Conservation (phyloP, 2,329 filamentous ascomycete genomes). For the Aspergillus aculeatus region DNA sequence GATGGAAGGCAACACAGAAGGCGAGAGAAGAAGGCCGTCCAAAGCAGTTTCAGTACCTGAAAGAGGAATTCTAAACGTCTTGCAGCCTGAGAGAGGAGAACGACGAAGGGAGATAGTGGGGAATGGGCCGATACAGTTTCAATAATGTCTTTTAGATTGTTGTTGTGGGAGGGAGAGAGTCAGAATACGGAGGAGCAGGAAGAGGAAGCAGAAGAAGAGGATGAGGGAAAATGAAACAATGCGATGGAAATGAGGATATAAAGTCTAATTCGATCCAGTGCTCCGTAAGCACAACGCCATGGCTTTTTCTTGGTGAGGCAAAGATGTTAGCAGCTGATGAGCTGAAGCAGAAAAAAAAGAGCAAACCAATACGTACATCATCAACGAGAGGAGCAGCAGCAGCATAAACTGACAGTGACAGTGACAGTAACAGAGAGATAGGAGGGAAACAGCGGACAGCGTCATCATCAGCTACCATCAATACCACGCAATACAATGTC, state of each 20-base stretch:
- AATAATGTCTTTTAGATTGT: background rate
- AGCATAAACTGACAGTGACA: background rate
- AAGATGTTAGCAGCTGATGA: background rate
- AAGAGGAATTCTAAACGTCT: background rate
- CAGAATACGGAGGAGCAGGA: slow-evolving; percentile 4
- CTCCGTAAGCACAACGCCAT: background rate
- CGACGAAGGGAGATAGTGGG: background rate
- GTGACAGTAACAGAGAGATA: background rate
- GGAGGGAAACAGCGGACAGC: background rate
- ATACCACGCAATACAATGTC: background rate
- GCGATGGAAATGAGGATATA: slow-evolving; percentile 4
- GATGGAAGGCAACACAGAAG: background rate
- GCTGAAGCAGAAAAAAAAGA: background rate
- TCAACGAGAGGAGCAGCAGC: background rate
- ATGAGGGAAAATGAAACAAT: background rate
- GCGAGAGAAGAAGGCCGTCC: background rate
- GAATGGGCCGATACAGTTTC: background rate
- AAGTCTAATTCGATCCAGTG: slow-evolving; percentile 11
- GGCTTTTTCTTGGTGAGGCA: background rate
- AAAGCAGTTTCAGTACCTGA: background rate
- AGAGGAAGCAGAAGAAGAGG: background rate
- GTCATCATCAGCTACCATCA: background rate
- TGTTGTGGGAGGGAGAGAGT: background rate
- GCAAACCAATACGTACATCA: background rate
- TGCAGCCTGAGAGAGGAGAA: background rate